A percentile compares a stretch with the other conserved stretches of the same genome.
phyloP scores from a whole-genome alignment of 345 rosid genomes.

The Melaleuca alternifolia region DNA sequence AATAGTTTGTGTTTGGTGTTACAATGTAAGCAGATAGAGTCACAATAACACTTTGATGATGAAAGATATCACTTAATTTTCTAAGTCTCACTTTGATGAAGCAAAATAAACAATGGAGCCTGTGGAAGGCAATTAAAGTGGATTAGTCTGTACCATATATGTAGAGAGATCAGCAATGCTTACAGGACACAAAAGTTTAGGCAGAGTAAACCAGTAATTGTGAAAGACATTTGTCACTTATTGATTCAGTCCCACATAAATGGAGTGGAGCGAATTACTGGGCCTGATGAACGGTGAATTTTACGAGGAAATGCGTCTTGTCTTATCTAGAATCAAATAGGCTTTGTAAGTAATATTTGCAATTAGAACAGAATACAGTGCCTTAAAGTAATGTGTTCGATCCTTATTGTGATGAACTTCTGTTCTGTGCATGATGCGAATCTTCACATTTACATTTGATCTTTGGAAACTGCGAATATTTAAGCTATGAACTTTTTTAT shows the following conservation, averaged over 20 bases:
- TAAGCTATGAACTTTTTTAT: not conserved
- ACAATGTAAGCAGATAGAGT: not conserved
- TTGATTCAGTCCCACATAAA: not conserved
- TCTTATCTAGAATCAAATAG: not conserved
- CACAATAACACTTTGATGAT: not conserved
- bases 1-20: not conserved
- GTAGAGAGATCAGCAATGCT: not conserved
- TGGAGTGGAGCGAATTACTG: not conserved
- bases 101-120: not conserved
- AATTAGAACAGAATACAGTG: not conserved
- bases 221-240: not conserved
- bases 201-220: not conserved
- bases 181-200: not conserved
- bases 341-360: not conserved
- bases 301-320: not conserved
- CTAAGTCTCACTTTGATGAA: not conserved
- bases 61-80: not conserved
- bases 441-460: not conserved
- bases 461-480: not conserved
- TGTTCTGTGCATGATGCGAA: not conserved
- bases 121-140: not conserved
- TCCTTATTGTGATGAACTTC: not conserved
- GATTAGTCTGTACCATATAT: not conserved
- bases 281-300: not conserved
- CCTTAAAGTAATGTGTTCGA: not conserved